These are phyloP conservation scores for Leptographium galeiforme DNA, from an alignment of 2,329 filamentous ascomycete species.

Conservation along the genomic window DNA sequence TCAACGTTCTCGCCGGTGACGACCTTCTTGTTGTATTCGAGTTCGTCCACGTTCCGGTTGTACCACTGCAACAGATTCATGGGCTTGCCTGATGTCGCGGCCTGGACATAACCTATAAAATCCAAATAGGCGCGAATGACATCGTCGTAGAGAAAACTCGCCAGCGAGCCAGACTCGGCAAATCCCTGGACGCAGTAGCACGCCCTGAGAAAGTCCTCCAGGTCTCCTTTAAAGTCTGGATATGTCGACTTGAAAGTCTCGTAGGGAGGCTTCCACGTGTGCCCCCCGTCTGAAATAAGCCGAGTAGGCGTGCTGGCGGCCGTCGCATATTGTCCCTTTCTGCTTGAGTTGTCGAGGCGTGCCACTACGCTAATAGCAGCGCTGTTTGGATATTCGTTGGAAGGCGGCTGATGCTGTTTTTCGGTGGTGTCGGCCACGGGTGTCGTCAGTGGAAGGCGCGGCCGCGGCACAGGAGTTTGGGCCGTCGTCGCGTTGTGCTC, in stretches of 20 bases:
- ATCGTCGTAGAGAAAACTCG: constrained; percentile 36
- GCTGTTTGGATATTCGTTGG: not conserved
- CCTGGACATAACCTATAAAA: constrained; percentile 27
- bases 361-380: not conserved
- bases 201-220: constrained; percentile 29
- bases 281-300: not conserved
- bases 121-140: constrained; percentile 32
- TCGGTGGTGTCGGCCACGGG: not conserved
- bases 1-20: constrained; percentile 9
- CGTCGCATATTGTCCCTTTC: too few species aligned
- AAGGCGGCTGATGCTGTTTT: not conserved
- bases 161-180: constrained; percentile 22
- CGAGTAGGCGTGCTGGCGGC: not conserved
- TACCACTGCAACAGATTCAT: constrained; percentile 25
- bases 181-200: constrained; percentile 27
- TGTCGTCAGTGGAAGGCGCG: not conserved
- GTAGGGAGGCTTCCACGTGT: constrained; percentile 16
- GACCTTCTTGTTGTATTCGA: constrained; percentile 16
- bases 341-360: not conserved
- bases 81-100: not conserved
- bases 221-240: constrained; percentile 25
- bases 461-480: not conserved
- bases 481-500: not conserved
- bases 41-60: constrained; percentile 13
- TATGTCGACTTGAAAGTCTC: constrained; percentile 28